Base-by-base conservation (phyloP, 2,329 filamentous ascomycete species). In the Sporothrix luriei region DNA sequence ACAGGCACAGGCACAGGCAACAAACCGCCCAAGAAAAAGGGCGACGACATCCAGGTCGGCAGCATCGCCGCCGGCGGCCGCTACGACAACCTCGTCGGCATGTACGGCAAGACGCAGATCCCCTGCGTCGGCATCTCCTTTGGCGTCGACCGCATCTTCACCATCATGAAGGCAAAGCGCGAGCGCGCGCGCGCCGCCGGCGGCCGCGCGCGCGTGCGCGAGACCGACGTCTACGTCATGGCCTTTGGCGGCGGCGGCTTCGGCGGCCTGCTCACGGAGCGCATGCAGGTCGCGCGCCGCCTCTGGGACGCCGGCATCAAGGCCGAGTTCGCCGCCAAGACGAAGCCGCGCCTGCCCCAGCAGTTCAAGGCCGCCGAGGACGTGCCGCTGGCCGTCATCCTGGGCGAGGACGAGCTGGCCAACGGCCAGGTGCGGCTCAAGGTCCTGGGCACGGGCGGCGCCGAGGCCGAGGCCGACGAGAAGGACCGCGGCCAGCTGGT, bases 301-400 rank as follows among this genome's bases (percentile, higher is more conserved):
- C 83, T 98, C 65, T 96, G 94, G 93, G 89, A 93, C 74, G 92
- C 91, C 9, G 93, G 92, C 24, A 90, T 98, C 81, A 97, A 94
- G 74, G 90, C 94, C 70, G 94, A 98, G 78, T 97, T 95, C 78
- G 84, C 88, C 13, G 92, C 92, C 83, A 98, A 97, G 82, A 86
- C 90, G 74, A 97, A 97, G 84, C 93, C 94, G 19, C 97, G 94
- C 80, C 84, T 97, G 43, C 90, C 88, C 14, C 86, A 90, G 72
- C 94, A 98, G 79, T 98, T 98, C 85, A 97, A 97, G 82, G 90
- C 90, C 24, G 94, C 94, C 13, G 94, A 97, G 78, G 91, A 90
- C 55, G 88, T 96, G 24, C 94, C 94, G 0, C 91, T 97, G 76
- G 92, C 90, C 9, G 85, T 98, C 64, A 95, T 98, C 75, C 84